phyloP scores from a whole-genome alignment of 306 rosid species.

The Quercus bicolor region DNA sequence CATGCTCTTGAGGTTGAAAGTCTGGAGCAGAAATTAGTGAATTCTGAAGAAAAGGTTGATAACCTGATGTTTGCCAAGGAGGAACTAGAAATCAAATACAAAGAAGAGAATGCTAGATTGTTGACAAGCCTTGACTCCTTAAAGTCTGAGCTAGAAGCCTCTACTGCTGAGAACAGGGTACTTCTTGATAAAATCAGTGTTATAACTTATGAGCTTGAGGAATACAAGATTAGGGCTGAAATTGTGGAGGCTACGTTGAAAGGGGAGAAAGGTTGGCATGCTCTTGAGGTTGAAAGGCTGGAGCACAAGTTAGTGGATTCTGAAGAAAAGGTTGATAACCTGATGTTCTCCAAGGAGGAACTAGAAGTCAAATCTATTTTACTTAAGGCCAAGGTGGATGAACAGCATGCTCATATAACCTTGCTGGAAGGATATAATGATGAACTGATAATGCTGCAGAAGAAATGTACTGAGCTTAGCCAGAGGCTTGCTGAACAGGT shows the following conservation, averaged over 20 bases:
- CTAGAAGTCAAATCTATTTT: constrained; percentile 66
- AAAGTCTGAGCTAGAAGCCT: constrained; percentile 55
- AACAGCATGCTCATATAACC: constrained; percentile 47
- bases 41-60: constrained; percentile 54
- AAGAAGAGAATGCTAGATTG: constrained; percentile 63
- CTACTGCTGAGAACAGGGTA: constrained; percentile 42
- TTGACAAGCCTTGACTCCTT: constrained; percentile 48
- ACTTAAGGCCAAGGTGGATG: constrained; percentile 60
- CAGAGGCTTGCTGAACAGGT: constrained; percentile 83
- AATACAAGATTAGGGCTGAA: constrained; percentile 39
- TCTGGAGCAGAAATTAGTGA: constrained; percentile 52
- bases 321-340: constrained; percentile 53
- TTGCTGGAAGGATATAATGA: constrained; percentile 52
- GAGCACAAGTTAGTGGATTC: constrained; percentile 51
- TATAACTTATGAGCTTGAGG: constrained; percentile 42
- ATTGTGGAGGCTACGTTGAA: constrained; percentile 30
- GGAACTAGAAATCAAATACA: constrained; percentile 57
- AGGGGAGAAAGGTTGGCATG: constrained; percentile 27
- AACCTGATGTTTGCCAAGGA: constrained; percentile 58
- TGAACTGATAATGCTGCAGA: constrained; percentile 53
- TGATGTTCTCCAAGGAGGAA: constrained; percentile 69
- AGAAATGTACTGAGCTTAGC: constrained; percentile 55
- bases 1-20: constrained; percentile 52
- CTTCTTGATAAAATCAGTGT: constrained; percentile 49
- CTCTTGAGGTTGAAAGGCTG: constrained; percentile 60